phyloP scores from a whole-genome alignment of 208 protist species.

The Wallacemonas sp. region DNA sequence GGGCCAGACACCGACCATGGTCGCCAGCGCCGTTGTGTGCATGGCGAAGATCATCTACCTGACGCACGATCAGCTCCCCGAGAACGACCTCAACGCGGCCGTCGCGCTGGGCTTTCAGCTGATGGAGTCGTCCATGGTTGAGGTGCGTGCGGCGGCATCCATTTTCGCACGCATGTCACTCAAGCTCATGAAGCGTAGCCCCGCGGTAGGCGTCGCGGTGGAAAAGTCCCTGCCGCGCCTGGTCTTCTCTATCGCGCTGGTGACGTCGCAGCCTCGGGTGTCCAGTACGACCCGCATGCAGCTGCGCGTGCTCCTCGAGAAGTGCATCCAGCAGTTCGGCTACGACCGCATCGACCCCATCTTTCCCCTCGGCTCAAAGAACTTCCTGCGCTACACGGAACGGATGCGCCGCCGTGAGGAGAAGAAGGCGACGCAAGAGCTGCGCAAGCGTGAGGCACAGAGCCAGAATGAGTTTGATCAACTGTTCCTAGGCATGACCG shows the following conservation, averaged over 20 bases:
- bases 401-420: slow-evolving; percentile 84
- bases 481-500: slow-evolving; percentile 80
- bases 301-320: slow-evolving; percentile 82
- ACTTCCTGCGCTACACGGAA: slow-evolving; percentile 85
- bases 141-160: slow-evolving; percentile 70
- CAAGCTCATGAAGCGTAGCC: slow-evolving; percentile 77
- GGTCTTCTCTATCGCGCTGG: slow-evolving; percentile 77
- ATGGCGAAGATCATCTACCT: slow-evolving; percentile 85
- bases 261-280: slow-evolving; percentile 78
- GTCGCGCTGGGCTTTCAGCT: slow-evolving; percentile 72
- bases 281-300: slow-evolving; percentile 80
- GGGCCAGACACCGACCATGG: slow-evolving; percentile 72
- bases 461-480: slow-evolving; percentile 78
- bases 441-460: slow-evolving; percentile 52
- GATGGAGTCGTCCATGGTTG: slow-evolving; percentile 67
- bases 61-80: slow-evolving; percentile 60
- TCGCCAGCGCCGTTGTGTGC: slow-evolving; percentile 79
- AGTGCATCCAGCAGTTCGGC: slow-evolving; percentile 83
- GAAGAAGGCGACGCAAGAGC: slow-evolving; percentile 71
- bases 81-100: slow-evolving; percentile 59
- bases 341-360: slow-evolving; percentile 74
- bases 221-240: slow-evolving; percentile 66
- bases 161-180: slow-evolving; percentile 86
- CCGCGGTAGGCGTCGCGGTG: slow-evolving; percentile 48
- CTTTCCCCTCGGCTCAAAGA: slow-evolving; percentile 85